Evolutionary conservation across 768 basidiomycete genomes (phyloP), one percentile per base, ranked within the genome.

Genomic region (Tylopilus rubrobrunneus): DNA sequence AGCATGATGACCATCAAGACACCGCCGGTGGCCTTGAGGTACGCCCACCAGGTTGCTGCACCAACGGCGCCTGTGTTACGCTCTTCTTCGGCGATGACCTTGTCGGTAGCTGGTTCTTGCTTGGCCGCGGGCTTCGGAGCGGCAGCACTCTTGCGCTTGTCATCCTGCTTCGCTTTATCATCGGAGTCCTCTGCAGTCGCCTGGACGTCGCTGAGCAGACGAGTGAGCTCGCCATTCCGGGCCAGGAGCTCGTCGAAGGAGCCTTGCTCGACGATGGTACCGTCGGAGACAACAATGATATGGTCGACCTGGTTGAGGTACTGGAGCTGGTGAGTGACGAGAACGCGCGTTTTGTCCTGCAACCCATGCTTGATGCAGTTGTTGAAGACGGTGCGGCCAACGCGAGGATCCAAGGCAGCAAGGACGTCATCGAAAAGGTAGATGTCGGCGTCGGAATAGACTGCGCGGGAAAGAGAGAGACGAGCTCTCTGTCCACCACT

Each of bases 401-500:
- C 75, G 31, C 77, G 73, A 11, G 77, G 73, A 55, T 80, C 78
- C 41, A 80, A 63, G 14, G 77, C 76, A 31, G 75, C 72, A 29
- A 79, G 72, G 39, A 79, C 66, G 49, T 79, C 76, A 56, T 79
- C 78, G 42, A 79, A 70, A 17, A 79, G 68, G 47, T 78, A 67
- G 44, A 76, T 70, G 4, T 71, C 67, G 7, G 77, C 71, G 45
- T 71, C 61, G 5, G 73, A 72, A 53, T 79, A 79, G 14, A 79
- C 65, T 4, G 77, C 77, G 28, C 78, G 69, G 28, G 78, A 77
- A 34, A 79, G 65, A 5, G 74, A 70, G 25, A 80, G 70, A 33
- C 78, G 66, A 7, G 78, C 79, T 60, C 78, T 80, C 60, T 80
- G 78, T 34, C 78, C 79, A 41, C 79, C 79, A 53, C 70, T 73